phyloP scores from a whole-genome alignment of 805 yeast species.

The Candida mattraensis region DNA sequence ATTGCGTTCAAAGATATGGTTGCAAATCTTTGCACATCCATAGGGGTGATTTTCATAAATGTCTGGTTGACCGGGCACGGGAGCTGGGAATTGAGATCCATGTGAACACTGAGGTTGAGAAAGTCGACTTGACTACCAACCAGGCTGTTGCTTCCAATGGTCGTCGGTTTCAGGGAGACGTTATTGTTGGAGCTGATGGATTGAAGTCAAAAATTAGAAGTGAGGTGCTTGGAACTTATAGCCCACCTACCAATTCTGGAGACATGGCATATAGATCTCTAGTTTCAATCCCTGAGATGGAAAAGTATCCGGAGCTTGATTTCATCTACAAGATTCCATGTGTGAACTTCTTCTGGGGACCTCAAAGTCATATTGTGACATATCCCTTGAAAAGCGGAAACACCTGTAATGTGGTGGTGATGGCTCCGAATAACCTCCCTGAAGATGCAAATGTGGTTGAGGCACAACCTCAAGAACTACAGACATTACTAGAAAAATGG shows the following conservation, averaged over 20 bases:
- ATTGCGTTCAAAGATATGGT: conserved; percentile 14
- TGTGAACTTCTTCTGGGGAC: conserved; percentile 20
- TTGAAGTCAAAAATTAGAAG: conserved; percentile 14
- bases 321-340: conserved; percentile 16
- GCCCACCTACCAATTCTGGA: conserved; percentile 12
- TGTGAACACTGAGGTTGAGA: conserved; percentile 10
- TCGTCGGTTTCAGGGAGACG: conserved; percentile 11
- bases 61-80: conserved; percentile 11
- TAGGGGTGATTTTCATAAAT: conserved; percentile 17
- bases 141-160: conserved; percentile 12
- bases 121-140: conserved; percentile 10
- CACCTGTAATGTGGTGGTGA: conserved; percentile 19
- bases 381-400: conserved; percentile 19
- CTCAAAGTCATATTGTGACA: conserved; percentile 17
- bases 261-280: conserved; percentile 19
- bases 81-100: conserved; percentile 10
- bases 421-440: conserved; percentile 18
- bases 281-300: conserved; percentile 15
- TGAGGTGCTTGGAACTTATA: conserved; percentile 7
- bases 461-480: conserved; percentile 12
- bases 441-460: conserved; percentile 10
- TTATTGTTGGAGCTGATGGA: conserved; percentile 21
- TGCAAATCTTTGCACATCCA: conserved; percentile 18
- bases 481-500: conserved; percentile 15
- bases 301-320: conserved; percentile 16